phyloP scores from a whole-genome alignment of 805 yeast genomes.

The Osmozyma mogii region DNA sequence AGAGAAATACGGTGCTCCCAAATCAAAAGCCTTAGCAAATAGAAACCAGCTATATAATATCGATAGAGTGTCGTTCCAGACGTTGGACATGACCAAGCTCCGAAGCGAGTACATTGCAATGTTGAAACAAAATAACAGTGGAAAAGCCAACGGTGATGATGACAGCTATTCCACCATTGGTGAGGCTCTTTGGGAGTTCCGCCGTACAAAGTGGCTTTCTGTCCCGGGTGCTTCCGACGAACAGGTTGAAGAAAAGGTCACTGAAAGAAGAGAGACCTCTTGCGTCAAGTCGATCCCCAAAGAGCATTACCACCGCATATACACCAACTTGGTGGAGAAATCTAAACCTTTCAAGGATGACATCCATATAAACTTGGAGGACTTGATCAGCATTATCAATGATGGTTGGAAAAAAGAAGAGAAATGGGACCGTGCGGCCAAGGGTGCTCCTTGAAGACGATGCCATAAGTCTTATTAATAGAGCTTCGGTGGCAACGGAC shows the following conservation, averaged over 20 bases:
- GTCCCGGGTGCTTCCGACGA: slow-evolving; percentile 24
- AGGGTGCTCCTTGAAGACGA: slow-evolving; percentile 22
- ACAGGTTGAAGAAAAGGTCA: slow-evolving; percentile 8
- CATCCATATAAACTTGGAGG: slow-evolving; percentile 63
- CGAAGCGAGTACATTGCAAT: slow-evolving; percentile 27
- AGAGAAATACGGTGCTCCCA: slow-evolving; percentile 7
- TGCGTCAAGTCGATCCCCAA: slow-evolving; percentile 32
- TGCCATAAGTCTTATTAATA: background rate
- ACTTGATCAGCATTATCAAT: slow-evolving; percentile 62
- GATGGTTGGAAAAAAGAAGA: slow-evolving; percentile 81
- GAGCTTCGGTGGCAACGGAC: background rate
- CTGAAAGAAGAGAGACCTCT: slow-evolving; percentile 9
- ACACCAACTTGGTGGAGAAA: slow-evolving; percentile 61
- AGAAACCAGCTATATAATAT: background rate
- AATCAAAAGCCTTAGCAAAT: too few relatives aligned
- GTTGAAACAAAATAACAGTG: too few relatives aligned
- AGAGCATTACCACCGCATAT: slow-evolving; percentile 53
- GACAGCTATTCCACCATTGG: slow-evolving; percentile 31
- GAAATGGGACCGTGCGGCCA: slow-evolving; percentile 56
- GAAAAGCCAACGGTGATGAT: background rate
- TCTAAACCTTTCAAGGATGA: slow-evolving; percentile 53
- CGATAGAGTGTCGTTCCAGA: slow-evolving; percentile 6
- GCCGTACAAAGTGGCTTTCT: slow-evolving; percentile 67
- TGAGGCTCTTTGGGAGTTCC: slow-evolving; percentile 57
- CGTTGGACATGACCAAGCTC: slow-evolving; percentile 19